Evolutionary conservation across 2,329 filamentous ascomycete genomes (phyloP).

Genomic region (Rutstroemia sp.): DNA sequence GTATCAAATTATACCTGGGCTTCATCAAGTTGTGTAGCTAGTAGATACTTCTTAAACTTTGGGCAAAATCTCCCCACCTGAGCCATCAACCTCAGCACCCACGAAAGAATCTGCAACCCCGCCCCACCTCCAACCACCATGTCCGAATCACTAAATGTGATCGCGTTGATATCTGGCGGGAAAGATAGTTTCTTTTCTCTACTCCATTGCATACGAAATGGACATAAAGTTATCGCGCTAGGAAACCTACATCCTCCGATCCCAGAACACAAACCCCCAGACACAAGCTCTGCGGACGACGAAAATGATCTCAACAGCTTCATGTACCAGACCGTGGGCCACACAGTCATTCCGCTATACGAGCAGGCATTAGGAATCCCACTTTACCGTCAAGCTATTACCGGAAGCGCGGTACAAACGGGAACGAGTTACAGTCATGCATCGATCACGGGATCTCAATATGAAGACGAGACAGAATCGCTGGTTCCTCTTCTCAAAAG

Average conservation of each 20-base stretch:
- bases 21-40: neutral
- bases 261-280: neutral
- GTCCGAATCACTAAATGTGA: slow-evolving; percentile 59
- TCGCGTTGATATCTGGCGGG: slow-evolving; percentile 88
- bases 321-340: slow-evolving; percentile 99
- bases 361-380: slow-evolving; percentile 71
- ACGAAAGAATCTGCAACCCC: neutral
- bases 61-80: no score
- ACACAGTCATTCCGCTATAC: slow-evolving; percentile 80
- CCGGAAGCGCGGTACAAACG: slow-evolving; percentile 62
- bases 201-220: slow-evolving; percentile 80
- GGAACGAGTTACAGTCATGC: slow-evolving; percentile 57
- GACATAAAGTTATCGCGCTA: slow-evolving; percentile 77
- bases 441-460: slow-evolving; percentile 9
- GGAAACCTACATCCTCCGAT: slow-evolving; percentile 74
- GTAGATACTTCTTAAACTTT: neutral
- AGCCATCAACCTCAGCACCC: no score
- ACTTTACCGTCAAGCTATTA: slow-evolving; percentile 73
- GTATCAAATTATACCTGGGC: no score
- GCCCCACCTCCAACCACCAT: slow-evolving; percentile 26
- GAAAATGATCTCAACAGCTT: slow-evolving; percentile 81
- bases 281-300: slow-evolving; percentile 23
- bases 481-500: slow-evolving; percentile 66
- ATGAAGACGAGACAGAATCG: slow-evolving; percentile 78
- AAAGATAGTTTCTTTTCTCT: slow-evolving; percentile 96